Evolutionary conservation across 2,329 filamentous ascomycete genomes (phyloP).

Genomic region (Trichoderma endophyticum): DNA sequence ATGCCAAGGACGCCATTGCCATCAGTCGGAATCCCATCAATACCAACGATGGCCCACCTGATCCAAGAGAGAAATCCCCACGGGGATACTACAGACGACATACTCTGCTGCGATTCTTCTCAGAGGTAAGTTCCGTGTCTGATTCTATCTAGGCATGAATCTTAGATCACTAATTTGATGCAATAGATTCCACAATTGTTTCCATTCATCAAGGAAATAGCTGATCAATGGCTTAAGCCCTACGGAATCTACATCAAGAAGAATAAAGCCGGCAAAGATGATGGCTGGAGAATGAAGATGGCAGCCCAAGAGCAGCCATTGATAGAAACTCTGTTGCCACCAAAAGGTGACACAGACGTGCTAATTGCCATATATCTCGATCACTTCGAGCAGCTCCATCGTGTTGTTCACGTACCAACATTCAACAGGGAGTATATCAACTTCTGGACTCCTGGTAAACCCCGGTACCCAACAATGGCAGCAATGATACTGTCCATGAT

Average conservation of each 20-base stretch:
- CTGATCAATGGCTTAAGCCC: constrained; percentile 10
- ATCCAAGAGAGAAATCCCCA: constrained; percentile 11
- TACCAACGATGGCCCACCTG: not conserved
- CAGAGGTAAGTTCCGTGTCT: not conserved
- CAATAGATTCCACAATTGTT: not conserved
- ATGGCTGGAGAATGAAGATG: constrained; percentile 5
- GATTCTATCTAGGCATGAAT: rapidly evolving
- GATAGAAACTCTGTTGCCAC: not conserved
- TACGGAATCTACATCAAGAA: constrained; percentile 13
- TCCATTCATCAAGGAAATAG: constrained; percentile 9
- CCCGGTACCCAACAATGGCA: not conserved
- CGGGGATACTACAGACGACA: constrained; percentile 11
- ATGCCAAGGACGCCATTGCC: not conserved
- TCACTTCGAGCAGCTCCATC: constrained; percentile 3
- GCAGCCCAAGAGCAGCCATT: not conserved
- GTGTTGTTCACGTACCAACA: not conserved
- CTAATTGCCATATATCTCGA: constrained; percentile 2
- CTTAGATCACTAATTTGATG: not conserved
- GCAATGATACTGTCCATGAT: constrained; percentile 7
- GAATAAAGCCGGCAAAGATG: not conserved
- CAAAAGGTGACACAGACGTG: constrained; percentile 2
- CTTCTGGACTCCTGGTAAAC: constrained; percentile 1
- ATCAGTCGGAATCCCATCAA: not conserved
- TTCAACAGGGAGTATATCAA: constrained; percentile 6
- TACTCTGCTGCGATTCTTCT: not conserved